Conservation (phyloP, 495 filamentous ascomycete genomes). For the Aspergillus biplanus region DNA sequence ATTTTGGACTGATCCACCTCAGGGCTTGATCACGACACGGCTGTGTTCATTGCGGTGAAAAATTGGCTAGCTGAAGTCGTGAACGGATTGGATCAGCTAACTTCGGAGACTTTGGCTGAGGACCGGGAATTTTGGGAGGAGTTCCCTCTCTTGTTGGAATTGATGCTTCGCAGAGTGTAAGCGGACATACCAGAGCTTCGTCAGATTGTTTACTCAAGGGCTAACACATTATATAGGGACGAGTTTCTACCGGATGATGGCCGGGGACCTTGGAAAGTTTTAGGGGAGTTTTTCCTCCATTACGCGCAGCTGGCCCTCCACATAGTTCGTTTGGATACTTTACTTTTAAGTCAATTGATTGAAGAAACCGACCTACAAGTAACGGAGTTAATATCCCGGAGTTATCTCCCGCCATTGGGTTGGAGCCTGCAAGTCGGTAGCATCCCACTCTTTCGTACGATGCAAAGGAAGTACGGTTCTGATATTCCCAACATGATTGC, state of each 20-base stretch:
- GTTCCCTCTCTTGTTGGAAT: slow-evolving; percentile 48
- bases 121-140: slow-evolving; percentile 58
- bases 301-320: slow-evolving; percentile 42
- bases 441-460: slow-evolving; percentile 38
- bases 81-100: slow-evolving; percentile 35
- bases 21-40: slow-evolving; percentile 37
- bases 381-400: slow-evolving; percentile 31
- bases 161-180: slow-evolving; percentile 49
- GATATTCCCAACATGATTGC: slow-evolving; percentile 31
- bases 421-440: slow-evolving; percentile 35
- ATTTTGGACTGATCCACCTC: slow-evolving; percentile 17
- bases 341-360: slow-evolving; percentile 27
- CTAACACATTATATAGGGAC: slow-evolving; percentile 29
- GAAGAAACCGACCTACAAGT: slow-evolving; percentile 32
- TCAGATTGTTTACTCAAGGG: background rate
- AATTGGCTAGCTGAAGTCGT: slow-evolving; percentile 40
- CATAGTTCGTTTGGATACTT: slow-evolving; percentile 39
- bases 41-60: slow-evolving; percentile 33
- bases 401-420: slow-evolving; percentile 34
- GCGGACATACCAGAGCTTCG: slow-evolving; percentile 3
- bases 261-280: slow-evolving; percentile 26
- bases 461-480: slow-evolving; percentile 30
- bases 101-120: slow-evolving; percentile 33
- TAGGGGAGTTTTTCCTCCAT: slow-evolving; percentile 43
- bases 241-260: slow-evolving; percentile 37